Conservation (phyloP, 129 eudicot genomes). For the Tanacetum coccineum region DNA sequence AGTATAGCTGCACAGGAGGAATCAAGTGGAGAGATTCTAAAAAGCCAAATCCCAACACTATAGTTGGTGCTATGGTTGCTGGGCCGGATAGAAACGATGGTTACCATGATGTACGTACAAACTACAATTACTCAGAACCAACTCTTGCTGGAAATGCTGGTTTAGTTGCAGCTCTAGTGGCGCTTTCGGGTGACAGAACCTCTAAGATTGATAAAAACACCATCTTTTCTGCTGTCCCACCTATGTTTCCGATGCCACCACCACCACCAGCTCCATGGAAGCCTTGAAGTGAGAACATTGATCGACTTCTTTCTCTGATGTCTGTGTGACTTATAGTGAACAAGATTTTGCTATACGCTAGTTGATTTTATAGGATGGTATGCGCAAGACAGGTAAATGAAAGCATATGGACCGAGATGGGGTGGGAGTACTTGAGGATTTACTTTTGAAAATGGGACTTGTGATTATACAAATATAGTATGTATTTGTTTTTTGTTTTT, state of each 20-base stretch:
- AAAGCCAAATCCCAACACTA: conserved; percentile 58
- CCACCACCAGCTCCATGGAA: conserved; percentile 89
- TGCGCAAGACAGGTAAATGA: conserved; percentile 18
- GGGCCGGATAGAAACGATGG: conserved; percentile 78
- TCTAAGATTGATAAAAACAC: conserved; percentile 68
- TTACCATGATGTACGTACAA: conserved; percentile 64
- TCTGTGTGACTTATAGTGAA: conserved; percentile 27
- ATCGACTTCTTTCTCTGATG: conserved; percentile 6
- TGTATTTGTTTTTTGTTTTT: conserved; percentile 17
- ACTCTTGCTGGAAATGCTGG: conserved; percentile 88
- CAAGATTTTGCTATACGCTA: conserved; percentile 28
- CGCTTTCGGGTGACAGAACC: conserved; percentile 57
- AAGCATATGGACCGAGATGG: conserved; percentile 7
- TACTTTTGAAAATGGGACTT: conserved; percentile 24
- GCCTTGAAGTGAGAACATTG: conserved; percentile 35
- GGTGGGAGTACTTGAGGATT: background rate
- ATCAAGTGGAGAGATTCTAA: conserved; percentile 58
- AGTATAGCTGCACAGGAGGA: conserved; percentile 77
- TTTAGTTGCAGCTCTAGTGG: conserved; percentile 75
- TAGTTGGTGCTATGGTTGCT: conserved; percentile 88
- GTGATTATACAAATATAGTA: conserved; percentile 32
- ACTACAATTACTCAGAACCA: conserved; percentile 85
- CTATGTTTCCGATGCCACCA: conserved; percentile 80
- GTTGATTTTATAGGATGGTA: conserved; percentile 11
- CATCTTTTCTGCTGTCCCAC: conserved; percentile 85